A percentile compares a stretch with the other conserved stretches of the same genome.
Conservation (phyloP, 305 asterid genomes). For the Solanum hybrid region DNA sequence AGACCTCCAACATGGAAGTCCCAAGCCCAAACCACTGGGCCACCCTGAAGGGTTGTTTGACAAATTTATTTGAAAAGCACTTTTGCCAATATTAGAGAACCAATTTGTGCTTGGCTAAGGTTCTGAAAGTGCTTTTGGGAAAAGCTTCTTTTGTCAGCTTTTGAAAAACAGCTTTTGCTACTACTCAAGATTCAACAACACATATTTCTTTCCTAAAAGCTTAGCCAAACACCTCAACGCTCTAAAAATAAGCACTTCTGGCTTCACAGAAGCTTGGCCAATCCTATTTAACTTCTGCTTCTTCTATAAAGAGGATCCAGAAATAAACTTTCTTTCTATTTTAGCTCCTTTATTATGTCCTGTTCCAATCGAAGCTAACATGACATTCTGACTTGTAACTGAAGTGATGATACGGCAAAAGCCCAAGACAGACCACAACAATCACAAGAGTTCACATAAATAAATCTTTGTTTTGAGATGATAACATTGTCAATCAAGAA, state of each 20-base stretch:
- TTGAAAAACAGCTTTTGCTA: background rate
- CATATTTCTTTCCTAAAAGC: background rate
- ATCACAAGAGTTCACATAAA: background rate
- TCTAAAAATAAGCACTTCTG: background rate
- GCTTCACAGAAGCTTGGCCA: background rate
- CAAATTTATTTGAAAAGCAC: background rate
- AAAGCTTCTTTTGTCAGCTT: background rate
- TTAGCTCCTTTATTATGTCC: background rate
- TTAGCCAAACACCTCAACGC: background rate
- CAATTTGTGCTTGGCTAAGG: background rate
- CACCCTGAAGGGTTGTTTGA: background rate
- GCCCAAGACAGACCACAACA: background rate
- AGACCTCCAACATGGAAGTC: no score
- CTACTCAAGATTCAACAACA: background rate
- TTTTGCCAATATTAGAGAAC: background rate
- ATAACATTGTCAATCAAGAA: background rate
- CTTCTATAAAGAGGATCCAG: background rate
- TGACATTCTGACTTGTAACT: background rate
- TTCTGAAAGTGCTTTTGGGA: background rate
- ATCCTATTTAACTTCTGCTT: background rate
- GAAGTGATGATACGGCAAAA: background rate
- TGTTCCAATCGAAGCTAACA: background rate
- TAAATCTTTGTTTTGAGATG: background rate
- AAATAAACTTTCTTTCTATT: background rate
- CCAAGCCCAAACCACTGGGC: no score